Evolutionary conservation across 257 asterid genomes (phyloP).

Genomic region (Pogostemon cablin): DNA sequence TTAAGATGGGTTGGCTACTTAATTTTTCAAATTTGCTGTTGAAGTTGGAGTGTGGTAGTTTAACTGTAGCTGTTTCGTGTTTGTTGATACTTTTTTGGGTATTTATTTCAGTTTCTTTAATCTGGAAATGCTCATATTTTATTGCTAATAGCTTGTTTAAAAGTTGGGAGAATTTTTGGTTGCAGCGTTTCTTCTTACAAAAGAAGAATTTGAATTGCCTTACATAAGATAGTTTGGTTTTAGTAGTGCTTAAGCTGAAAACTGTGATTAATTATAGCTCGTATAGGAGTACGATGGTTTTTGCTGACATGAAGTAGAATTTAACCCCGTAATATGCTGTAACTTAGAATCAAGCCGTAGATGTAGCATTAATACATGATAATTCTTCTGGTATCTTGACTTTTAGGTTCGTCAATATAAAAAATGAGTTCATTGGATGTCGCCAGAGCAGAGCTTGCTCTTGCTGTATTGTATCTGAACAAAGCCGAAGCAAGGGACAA

Average conservation of each 20-base stretch:
- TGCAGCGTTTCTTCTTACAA: neutral
- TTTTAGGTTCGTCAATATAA: conserved; percentile 43
- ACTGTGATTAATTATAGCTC: neutral
- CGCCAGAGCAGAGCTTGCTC: conserved; percentile 89
- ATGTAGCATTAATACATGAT: neutral
- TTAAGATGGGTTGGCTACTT: conserved; percentile 16
- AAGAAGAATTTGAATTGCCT: neutral
- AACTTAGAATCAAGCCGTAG: neutral
- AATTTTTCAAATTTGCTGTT: neutral
- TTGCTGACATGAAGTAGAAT: neutral
- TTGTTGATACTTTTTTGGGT: conserved; percentile 11
- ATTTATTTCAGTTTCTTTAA: neutral
- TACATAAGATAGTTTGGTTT: neutral
- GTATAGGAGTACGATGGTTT: neutral
- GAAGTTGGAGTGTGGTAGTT: conserved; percentile 9
- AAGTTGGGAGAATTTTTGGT: neutral
- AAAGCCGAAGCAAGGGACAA: conserved; percentile 99
- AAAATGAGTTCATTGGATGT: conserved; percentile 78
- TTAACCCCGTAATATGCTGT: neutral
- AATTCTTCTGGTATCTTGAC: conserved; percentile 19
- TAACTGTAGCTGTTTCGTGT: neutral
- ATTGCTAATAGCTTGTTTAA: neutral
- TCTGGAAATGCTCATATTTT: neutral
- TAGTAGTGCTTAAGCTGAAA: neutral
- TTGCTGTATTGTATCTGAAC: conserved; percentile 85